Conservation (phyloP, 495 filamentous ascomycete genomes). For the Thozetella sp. region DNA sequence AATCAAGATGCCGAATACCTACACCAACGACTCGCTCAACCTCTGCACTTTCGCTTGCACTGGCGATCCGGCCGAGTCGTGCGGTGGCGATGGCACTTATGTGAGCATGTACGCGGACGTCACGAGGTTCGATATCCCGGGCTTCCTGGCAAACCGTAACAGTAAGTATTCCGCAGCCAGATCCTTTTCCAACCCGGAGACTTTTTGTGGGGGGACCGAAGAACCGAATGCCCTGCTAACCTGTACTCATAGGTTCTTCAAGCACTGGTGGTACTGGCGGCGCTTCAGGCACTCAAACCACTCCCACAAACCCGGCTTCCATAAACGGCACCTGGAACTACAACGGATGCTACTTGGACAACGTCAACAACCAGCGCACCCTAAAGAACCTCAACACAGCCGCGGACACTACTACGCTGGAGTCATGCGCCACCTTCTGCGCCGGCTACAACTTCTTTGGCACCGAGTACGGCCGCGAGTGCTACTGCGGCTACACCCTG, state of each 20-base stretch:
- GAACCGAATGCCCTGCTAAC: no score
- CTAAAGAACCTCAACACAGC: constrained; percentile 42
- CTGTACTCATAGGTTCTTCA: background rate
- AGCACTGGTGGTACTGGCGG: background rate
- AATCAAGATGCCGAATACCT: constrained; percentile 9
- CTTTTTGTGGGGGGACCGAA: no score
- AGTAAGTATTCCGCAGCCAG: background rate
- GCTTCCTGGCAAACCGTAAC: background rate
- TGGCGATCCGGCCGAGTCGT: constrained; percentile 32
- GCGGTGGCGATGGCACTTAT: constrained; percentile 40
- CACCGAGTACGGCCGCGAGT: constrained; percentile 58
- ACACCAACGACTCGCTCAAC: constrained; percentile 22
- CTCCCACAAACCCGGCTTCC: background rate
- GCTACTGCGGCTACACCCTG: constrained; percentile 29
- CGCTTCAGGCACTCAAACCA: constrained; percentile 3
- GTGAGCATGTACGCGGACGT: constrained; percentile 42
- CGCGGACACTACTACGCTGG: constrained; percentile 47
- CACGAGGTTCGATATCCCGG: constrained; percentile 22
- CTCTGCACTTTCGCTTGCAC: constrained; percentile 33
- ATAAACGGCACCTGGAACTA: constrained; percentile 14
- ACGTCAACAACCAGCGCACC: constrained; percentile 42
- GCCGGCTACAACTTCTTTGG: constrained; percentile 49
- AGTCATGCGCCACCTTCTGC: constrained; percentile 56
- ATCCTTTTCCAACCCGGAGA: background rate
- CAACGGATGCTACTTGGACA: constrained; percentile 29